A percentile compares a stretch with the other conserved stretches of the same genome.
Conservation (phyloP, 2,329 filamentous ascomycete species). For the Monilinia fructicola region DNA sequence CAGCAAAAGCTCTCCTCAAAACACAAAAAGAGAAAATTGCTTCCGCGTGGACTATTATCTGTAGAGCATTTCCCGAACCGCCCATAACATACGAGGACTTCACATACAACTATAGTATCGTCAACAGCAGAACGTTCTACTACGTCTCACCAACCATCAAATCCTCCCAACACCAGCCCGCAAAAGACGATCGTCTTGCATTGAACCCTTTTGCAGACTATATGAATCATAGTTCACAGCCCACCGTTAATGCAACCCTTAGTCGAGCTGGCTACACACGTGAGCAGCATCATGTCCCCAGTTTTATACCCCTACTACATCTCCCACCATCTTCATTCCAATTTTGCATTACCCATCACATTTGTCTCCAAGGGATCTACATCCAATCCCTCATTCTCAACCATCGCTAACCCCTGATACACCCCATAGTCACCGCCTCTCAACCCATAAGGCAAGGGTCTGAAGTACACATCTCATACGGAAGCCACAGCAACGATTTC, state of each 20-base stretch:
- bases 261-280: constrained; percentile 51
- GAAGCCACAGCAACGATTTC: constrained; percentile 69
- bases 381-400: background rate
- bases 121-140: constrained; percentile 64
- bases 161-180: constrained; percentile 44
- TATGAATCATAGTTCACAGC: constrained; percentile 55
- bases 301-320: background rate
- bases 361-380: background rate
- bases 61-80: constrained; percentile 44
- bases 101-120: constrained; percentile 57
- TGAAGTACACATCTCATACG: constrained; percentile 70
- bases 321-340: too few species aligned
- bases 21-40: constrained; percentile 56
- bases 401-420: background rate
- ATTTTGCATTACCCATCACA: background rate
- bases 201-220: constrained; percentile 73
- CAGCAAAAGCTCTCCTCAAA: constrained; percentile 48
- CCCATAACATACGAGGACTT: constrained; percentile 45
- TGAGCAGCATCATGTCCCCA: constrained; percentile 1
- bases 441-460: constrained; percentile 54
- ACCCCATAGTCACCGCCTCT: constrained; percentile 47
- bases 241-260: constrained; percentile 49
- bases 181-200: constrained; percentile 60
- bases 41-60: constrained; percentile 50
- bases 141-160: constrained; percentile 41